A percentile compares a stretch with the other conserved stretches of the same genome.
phyloP scores from a whole-genome alignment of 2,329 filamentous ascomycete species.

The Diaporthe amygdali region DNA sequence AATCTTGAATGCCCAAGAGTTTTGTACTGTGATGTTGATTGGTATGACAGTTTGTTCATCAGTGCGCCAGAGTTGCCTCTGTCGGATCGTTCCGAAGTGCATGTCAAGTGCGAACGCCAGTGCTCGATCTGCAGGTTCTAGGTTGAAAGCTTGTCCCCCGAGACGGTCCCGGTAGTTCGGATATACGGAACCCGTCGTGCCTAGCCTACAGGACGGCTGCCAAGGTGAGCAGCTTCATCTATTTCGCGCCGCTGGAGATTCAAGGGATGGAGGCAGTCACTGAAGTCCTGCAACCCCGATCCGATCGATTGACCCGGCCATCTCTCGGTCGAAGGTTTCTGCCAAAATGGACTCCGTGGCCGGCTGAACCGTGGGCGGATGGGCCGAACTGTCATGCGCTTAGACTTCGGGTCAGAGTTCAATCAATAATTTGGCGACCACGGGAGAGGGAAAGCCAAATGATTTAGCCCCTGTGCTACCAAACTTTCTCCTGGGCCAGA shows the following conservation, averaged over 20 bases:
- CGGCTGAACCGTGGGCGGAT: background rate
- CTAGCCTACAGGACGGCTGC: constrained; percentile 2
- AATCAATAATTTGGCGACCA: background rate
- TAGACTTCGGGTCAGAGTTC: background rate
- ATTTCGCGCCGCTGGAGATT: constrained; percentile 8
- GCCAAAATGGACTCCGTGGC: background rate
- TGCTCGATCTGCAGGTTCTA: background rate
- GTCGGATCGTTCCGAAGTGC: constrained; percentile 11
- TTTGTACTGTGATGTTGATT: background rate
- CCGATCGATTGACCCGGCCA: background rate
- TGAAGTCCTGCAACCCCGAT: background rate
- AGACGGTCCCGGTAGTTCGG: background rate
- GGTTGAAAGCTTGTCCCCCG: constrained; percentile 1
- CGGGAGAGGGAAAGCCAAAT: background rate
- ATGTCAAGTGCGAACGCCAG: background rate
- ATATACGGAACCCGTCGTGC: background rate
- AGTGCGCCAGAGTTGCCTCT: background rate
- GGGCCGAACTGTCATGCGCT: background rate
- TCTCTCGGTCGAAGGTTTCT: constrained; percentile 1
- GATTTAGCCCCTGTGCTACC: background rate
- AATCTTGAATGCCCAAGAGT: background rate
- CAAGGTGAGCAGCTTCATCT: constrained; percentile 2
- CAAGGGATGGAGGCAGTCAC: background rate
- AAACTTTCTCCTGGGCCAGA: background rate
- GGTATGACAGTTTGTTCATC: background rate